phyloP scores from a whole-genome alignment of 352 stramenopile genomes.

The Thalassiosira gravida region DNA sequence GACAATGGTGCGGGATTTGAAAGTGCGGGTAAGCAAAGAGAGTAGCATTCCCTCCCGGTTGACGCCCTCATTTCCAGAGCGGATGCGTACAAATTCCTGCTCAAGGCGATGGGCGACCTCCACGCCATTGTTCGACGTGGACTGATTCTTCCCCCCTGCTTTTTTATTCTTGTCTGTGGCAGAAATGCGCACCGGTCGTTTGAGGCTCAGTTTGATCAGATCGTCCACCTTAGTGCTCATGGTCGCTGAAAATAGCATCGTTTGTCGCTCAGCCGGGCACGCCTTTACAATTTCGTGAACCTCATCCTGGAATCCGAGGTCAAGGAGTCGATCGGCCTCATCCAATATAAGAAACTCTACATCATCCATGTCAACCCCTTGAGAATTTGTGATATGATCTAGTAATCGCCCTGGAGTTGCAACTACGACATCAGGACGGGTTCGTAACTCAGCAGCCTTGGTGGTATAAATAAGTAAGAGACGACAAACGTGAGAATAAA shows the following conservation, averaged over 20 bases:
- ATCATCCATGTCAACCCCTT: conserved; percentile 95
- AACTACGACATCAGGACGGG: conserved; percentile 95
- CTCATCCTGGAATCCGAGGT: conserved; percentile 98
- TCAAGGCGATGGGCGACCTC: conserved; percentile 95
- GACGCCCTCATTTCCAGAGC: conserved; percentile 83
- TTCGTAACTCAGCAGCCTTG: conserved; percentile 95
- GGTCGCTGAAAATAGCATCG: conserved; percentile 98
- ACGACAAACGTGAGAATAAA: not conserved
- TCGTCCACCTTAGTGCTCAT: conserved; percentile 97
- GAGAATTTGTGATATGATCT: conserved; percentile 96
- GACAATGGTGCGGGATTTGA: conserved; percentile 91
- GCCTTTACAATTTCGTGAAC: conserved; percentile 94
- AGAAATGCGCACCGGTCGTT: conserved; percentile 93
- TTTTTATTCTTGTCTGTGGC: conserved; percentile 87
- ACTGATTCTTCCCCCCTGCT: not conserved
- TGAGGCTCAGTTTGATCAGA: conserved; percentile 95
- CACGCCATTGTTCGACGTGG: conserved; percentile 46
- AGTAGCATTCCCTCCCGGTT: conserved; percentile 95
- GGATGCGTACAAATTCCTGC: conserved; percentile 98
- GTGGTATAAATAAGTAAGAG: conserved; percentile 17
- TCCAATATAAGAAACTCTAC: conserved; percentile 96
- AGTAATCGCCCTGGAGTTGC: conserved; percentile 97
- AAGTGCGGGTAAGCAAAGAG: conserved; percentile 93
- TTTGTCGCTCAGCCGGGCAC: conserved; percentile 94
- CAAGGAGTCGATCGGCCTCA: conserved; percentile 94